A percentile compares a stretch with the other conserved stretches of the same genome.
Evolutionary conservation across 345 rosid species (phyloP).

Genomic region (Pugionium cornutum): DNA sequence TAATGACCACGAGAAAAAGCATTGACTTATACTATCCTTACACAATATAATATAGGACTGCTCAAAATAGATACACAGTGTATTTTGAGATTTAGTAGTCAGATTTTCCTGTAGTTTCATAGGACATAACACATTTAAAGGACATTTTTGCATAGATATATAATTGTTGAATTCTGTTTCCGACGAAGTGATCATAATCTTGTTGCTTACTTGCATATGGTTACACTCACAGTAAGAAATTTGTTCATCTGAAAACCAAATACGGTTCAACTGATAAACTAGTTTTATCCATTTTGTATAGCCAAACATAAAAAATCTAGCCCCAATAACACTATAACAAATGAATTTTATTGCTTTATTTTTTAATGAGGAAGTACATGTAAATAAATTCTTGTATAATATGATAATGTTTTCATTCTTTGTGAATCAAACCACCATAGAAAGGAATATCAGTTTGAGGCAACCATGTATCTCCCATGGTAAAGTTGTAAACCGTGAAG

Average conservation of each 20-base stretch:
- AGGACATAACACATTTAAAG: too few relatives aligned
- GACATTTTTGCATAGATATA: too few relatives aligned
- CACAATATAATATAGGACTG: too few relatives aligned
- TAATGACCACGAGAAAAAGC: too few relatives aligned
- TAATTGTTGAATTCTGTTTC: too few relatives aligned
- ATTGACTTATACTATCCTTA: too few relatives aligned
- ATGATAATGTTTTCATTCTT: background rate
- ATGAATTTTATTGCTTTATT: constrained; percentile 13
- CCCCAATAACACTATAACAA: constrained; percentile 1
- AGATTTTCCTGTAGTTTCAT: too few relatives aligned
- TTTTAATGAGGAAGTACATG: background rate
- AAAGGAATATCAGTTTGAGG: constrained; percentile 59
- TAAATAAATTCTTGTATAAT: background rate
- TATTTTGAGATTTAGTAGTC: too few relatives aligned
- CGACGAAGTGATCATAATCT: too few relatives aligned
- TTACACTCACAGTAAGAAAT: background rate
- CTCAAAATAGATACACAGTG: too few relatives aligned
- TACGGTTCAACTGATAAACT: background rate
- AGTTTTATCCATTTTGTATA: background rate
- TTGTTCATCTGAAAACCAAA: background rate
- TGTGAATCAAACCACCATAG: constrained; percentile 43
- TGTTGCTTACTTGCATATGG: background rate
- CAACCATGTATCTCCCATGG: constrained; percentile 69
- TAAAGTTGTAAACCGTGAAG: constrained; percentile 65
- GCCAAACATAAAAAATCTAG: background rate